Base-by-base conservation (phyloP, 495 filamentous ascomycete species). In the Penicillium angulare region DNA sequence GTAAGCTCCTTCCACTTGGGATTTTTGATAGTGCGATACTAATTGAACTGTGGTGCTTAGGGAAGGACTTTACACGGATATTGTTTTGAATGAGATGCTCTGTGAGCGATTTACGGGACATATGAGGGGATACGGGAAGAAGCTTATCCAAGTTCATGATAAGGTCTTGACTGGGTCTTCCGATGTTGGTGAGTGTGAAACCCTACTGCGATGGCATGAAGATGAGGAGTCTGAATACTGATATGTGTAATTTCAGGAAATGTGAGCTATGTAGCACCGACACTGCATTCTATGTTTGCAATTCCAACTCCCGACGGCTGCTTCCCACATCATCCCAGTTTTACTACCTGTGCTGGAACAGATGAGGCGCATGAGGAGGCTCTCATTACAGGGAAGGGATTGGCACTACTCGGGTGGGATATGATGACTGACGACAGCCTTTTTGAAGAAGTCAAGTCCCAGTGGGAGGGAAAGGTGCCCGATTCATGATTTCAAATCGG, bases 261-360 rank as follows among this genome's bases (percentile, higher is more conserved):
- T 57, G 74, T 89, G 49, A 84, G 80, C 59, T 79, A 86, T 54
- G 74, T 76, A 0, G 74, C 84, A 54, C 85, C 85, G 15, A 84
- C 79, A 24, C 56, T 89, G 12, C 81, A 75, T 50, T 69, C 75
- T 1, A 77, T 79, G 34, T 86, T 87, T 52, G 66, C 65, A 5
- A 86, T 89, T 44, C 65, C 61, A 0, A 53, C 60, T 13, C 67
- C 74, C 2, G 59, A 71, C 10, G 74, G 70, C 0, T 67, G 64
- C 3, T 77, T 74, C n/a, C 79, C 75, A 7, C 85, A 89, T 57
- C 84, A 75, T 53, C 79, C 81, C 0, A 75, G 75, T 1, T 89
- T 86, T 67, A 75, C 79, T 24, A 64, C 68, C 10, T 74, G 78
- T 0, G 78, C 82, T 3, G 78, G 81, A n/a, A 86, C 79, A 0